Conservation (phyloP, 176 grass and related monocot genomes). For the Cymbopogon citratus region DNA sequence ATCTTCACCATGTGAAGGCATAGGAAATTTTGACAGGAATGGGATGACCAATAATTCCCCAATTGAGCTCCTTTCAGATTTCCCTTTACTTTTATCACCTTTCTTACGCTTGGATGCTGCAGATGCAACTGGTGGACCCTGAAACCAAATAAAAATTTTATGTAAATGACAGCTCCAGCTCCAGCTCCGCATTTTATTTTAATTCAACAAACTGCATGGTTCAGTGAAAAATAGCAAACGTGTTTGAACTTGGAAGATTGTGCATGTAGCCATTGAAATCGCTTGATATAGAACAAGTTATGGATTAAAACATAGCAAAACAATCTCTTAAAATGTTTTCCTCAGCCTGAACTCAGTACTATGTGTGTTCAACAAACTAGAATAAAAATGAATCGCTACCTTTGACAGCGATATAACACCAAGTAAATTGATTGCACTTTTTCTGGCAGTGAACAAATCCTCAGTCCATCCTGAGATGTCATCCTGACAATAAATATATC, state of each 20-base stretch:
- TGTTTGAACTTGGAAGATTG: not conserved
- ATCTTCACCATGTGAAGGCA: slow-evolving; percentile 63
- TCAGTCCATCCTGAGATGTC: slow-evolving; percentile 88
- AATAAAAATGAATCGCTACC: slow-evolving; percentile 39
- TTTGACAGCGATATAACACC: slow-evolving; percentile 83
- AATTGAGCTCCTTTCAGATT: slow-evolving; percentile 65
- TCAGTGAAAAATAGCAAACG: slow-evolving; percentile 12
- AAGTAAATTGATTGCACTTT: slow-evolving; percentile 95
- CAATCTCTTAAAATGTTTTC: not conserved
- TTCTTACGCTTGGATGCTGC: slow-evolving; percentile 85
- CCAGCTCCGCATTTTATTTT: not conserved
- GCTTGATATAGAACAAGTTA: not conserved
- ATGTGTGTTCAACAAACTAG: not conserved
- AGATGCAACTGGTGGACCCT: slow-evolving; percentile 73
- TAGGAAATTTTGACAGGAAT: slow-evolving; percentile 83
- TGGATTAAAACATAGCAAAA: not conserved
- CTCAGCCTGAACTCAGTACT: slow-evolving; percentile 4
- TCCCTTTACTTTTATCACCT: slow-evolving; percentile 81
- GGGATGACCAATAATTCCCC: slow-evolving; percentile 80
- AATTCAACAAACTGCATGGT: slow-evolving; percentile 7
- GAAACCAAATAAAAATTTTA: slow-evolving; percentile 14
- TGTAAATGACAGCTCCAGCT: not conserved
- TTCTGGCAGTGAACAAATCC: slow-evolving; percentile 88
- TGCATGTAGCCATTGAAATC: slow-evolving; percentile 7
- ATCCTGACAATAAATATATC: slow-evolving; percentile 55